Percentiles rank a stretch among this genome's conserved stretches.
These are phyloP conservation scores for Spirogloea muscicola DNA, from an alignment of 139 green algal species.

Conservation along the genomic window DNA sequence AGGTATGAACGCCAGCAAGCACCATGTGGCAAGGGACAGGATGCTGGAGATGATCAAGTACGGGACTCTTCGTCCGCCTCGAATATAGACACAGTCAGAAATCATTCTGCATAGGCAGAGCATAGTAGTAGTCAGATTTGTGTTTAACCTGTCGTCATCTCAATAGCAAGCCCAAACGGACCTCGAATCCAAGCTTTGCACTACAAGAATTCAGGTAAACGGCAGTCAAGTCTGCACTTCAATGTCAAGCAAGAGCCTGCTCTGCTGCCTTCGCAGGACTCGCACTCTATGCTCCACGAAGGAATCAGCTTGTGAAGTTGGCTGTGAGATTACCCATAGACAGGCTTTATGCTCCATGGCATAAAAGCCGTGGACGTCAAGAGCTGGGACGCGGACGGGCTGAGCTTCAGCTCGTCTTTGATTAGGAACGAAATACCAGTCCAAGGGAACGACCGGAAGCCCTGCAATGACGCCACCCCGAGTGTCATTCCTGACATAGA, in stretches of 20 bases:
- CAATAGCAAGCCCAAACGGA: too few relatives aligned
- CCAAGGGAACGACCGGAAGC: constrained; percentile 26
- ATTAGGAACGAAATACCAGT: constrained; percentile 73
- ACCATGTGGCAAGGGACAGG: constrained; percentile 74
- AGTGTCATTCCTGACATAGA: too few relatives aligned
- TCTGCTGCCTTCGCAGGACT: too few relatives aligned
- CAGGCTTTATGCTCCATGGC: constrained; percentile 85
- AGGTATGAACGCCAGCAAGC: not conserved
- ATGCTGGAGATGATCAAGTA: constrained; percentile 73
- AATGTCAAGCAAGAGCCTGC: too few relatives aligned
- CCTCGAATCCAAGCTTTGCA: too few relatives aligned
- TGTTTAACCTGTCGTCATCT: too few relatives aligned
- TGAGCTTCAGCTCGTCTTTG: constrained; percentile 84
- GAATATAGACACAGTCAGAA: constrained; percentile 26
- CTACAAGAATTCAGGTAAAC: too few relatives aligned
- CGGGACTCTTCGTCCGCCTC: not conserved
- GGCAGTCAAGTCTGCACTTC: too few relatives aligned
- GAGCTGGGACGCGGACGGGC: constrained; percentile 68
- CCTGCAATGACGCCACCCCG: too few relatives aligned
- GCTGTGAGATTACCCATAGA: constrained; percentile 77
- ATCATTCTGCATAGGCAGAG: constrained; percentile 13
- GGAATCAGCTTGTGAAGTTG: too few relatives aligned
- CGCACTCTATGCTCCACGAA: too few relatives aligned
- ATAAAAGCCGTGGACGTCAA: constrained; percentile 58
- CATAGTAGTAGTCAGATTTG: too few relatives aligned